Evolutionary conservation across 164 flowering plant species (phyloP).

Genomic region (Nymphaea thermarum): DNA sequence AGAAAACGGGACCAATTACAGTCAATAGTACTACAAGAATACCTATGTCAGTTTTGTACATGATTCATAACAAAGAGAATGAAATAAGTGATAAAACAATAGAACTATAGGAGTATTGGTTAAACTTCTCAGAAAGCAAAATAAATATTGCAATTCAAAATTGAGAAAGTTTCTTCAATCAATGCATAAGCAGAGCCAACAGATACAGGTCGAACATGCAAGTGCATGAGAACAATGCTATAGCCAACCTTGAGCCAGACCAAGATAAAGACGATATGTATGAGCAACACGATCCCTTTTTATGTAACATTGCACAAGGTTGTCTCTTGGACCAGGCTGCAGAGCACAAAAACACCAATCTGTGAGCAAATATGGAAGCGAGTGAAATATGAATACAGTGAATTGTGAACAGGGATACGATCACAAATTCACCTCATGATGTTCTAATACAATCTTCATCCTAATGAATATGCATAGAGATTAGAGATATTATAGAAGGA

Average conservation of each 20-base stretch:
- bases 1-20: too few relatives aligned
- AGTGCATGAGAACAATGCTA: neutral
- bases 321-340: slow-evolving; percentile 90
- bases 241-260: slow-evolving; percentile 53
- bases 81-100: too few relatives aligned
- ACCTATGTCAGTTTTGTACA: too few relatives aligned
- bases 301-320: slow-evolving; percentile 70
- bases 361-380: neutral
- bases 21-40: too few relatives aligned
- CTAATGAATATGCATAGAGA: neutral
- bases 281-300: slow-evolving; percentile 52
- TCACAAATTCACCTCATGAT: neutral
- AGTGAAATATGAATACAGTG: neutral
- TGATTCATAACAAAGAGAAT: too few relatives aligned
- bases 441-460: neutral
- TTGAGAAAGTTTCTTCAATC: too few relatives aligned
- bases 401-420: neutral
- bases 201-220: neutral
- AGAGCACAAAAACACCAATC: neutral
- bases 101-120: too few relatives aligned
- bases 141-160: too few relatives aligned
- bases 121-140: too few relatives aligned
- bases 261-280: slow-evolving; percentile 61
- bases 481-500: neutral
- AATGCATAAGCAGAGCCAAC: neutral